Base-by-base conservation (phyloP, 2,329 filamentous ascomycete species). In the Arthrinium phaeospermum region DNA sequence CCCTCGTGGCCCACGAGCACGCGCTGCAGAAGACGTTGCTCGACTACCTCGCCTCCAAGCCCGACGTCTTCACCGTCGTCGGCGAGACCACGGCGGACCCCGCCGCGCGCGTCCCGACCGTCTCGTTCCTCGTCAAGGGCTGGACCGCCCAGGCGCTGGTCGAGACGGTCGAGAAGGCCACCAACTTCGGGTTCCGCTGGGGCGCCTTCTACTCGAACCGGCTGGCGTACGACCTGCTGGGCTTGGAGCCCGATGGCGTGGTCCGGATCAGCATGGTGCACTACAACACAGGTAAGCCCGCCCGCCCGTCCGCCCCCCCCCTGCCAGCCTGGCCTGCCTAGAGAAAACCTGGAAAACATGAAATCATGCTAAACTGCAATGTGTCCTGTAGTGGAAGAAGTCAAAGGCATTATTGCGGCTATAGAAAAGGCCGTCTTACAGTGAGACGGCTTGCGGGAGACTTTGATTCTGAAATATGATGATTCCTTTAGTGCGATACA, bases 241-340 rank as follows among this genome's bases (percentile, higher is more conserved):
- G 85, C 0, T 80, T 93, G 69, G 86, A 84, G 0, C 84, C 87
- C 12, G 87, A 93, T 75, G 92, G 91, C 0, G 88, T 94, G 12
- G 86, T 92, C 5, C 86, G 92, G 74, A 90, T 93, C n/a, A 93
- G 91, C 76, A 85, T 93, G 85, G 87, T 92, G 71, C 92, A 94
- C 80, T 94, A 94, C 78, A 94, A 94, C 76, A 93, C 72, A 44
- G 68, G 72, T 73, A 67, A 72, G 72, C 53, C 22, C 30, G 41
- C 10, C 46, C 4, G 37, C 51, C 22, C 7, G 27, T n/a, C n/a
- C n/a, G n/a, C n/a, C n/a, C n/a, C n/a, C n/a, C 8, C n/a, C 4
- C 41, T 30, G 34, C 12, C 3, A n/a, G 8, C 53, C 16, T 3
- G 10, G 47, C 47, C 47, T 51, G 47, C 22, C n/a, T n/a, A n/a